Percentiles rank a stretch among this genome's conserved stretches.
phyloP scores from a whole-genome alignment of 495 filamentous ascomycete species.

The Aspergillus biplanus region DNA sequence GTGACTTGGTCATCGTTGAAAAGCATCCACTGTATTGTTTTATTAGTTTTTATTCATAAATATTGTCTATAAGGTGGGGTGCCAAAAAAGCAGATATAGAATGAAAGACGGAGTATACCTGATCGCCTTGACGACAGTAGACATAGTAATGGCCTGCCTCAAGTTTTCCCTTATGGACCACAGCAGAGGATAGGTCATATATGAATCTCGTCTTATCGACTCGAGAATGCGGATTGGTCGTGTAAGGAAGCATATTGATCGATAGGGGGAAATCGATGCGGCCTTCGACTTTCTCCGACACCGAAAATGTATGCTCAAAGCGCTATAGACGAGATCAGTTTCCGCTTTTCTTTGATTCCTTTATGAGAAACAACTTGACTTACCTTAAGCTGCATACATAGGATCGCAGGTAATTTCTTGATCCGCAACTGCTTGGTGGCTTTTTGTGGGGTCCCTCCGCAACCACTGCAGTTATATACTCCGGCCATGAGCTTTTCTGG shows the following conservation, averaged over 20 bases:
- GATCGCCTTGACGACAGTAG: slow-evolving; percentile 78
- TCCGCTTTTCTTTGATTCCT: slow-evolving; percentile 1
- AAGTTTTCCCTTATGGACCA: slow-evolving; percentile 83
- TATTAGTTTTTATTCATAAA: slow-evolving; percentile 25
- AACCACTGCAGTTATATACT: slow-evolving; percentile 80
- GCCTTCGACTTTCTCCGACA: slow-evolving; percentile 77
- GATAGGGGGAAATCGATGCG: slow-evolving; percentile 82
- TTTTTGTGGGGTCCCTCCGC: slow-evolving; percentile 66
- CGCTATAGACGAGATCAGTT: slow-evolving; percentile 52
- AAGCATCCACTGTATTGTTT: slow-evolving; percentile 69
- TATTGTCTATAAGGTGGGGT: background rate
- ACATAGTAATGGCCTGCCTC: slow-evolving; percentile 88
- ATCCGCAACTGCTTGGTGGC: slow-evolving; percentile 82
- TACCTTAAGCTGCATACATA: slow-evolving; percentile 90
- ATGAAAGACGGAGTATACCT: slow-evolving; percentile 52
- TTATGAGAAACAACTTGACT: slow-evolving; percentile 34
- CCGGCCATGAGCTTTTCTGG: slow-evolving; percentile 71
- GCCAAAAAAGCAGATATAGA: background rate
- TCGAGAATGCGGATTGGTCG: slow-evolving; percentile 57
- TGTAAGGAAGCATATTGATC: slow-evolving; percentile 87
- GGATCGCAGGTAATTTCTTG: slow-evolving; percentile 76
- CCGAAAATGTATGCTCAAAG: slow-evolving; percentile 73
- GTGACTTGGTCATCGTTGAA: slow-evolving; percentile 94
- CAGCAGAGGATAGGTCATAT: slow-evolving; percentile 82
- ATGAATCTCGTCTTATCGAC: slow-evolving; percentile 58